phyloP scores from a whole-genome alignment of 192 early-diverging fungal species.

The Gaertneriomyces semiglobifer region DNA sequence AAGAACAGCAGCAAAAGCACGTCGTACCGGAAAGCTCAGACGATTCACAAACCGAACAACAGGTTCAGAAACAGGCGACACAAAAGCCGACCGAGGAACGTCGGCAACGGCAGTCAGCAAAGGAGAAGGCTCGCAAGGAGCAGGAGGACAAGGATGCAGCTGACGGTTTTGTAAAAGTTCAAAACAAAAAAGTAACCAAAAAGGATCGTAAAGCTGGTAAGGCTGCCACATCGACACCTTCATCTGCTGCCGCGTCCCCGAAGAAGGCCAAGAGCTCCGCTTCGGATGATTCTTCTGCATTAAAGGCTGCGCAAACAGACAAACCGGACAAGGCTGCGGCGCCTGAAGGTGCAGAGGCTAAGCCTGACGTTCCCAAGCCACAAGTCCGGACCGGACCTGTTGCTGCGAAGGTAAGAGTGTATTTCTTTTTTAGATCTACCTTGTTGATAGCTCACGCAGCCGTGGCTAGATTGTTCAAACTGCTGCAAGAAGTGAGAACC shows the following conservation, averaged over 20 bases:
- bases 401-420: constrained; percentile 17
- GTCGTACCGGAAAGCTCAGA: not conserved
- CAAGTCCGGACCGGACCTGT: constrained; percentile 1
- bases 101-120: constrained; percentile 16
- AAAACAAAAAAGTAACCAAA: constrained; percentile 23
- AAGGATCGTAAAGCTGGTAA: constrained; percentile 21
- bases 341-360: not conserved
- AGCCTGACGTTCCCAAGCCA: constrained; percentile 3
- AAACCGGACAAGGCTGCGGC: not conserved
- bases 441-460: not conserved
- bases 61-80: not conserved
- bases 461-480: constrained; percentile 33
- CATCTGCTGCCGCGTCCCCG: not conserved
- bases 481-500: constrained; percentile 32
- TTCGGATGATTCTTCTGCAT: not conserved
- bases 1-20: constrained; percentile 30
- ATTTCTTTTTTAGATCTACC: not conserved
- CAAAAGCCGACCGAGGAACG: constrained; percentile 17
- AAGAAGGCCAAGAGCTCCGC: not conserved
- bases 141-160: constrained; percentile 39
- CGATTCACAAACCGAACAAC: not conserved
- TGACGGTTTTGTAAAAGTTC: constrained; percentile 41
- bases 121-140: constrained; percentile 32
- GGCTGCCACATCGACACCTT: not conserved
- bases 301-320: not conserved